Percentiles rank a stretch among this genome's conserved stretches.
phyloP scores from a whole-genome alignment of 2,329 filamentous ascomycete genomes.

The Cordyceps sp. region DNA sequence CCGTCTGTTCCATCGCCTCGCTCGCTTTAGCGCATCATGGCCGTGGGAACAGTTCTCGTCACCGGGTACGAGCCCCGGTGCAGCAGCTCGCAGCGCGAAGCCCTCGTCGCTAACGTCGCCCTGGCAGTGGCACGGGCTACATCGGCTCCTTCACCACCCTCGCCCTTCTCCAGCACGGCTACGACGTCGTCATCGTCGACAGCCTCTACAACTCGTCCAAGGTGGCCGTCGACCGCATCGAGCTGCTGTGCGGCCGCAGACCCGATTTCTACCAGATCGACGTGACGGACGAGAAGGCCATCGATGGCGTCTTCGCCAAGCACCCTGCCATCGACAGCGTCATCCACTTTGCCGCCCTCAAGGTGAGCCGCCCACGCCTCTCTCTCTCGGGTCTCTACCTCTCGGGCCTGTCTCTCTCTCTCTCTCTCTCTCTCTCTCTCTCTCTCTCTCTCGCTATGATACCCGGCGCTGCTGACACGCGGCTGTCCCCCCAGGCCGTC shows the following conservation, averaged over 20 bases:
- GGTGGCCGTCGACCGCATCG: conserved; percentile 85
- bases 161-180: conserved; percentile 80
- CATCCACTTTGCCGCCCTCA: conserved; percentile 95
- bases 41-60: conserved; percentile 75
- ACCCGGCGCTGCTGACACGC: background rate
- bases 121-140: conserved; percentile 80
- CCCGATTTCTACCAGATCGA: conserved; percentile 75
- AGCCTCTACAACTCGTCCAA: conserved; percentile 93
- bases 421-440: too few species aligned
- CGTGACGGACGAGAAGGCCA: conserved; percentile 66
- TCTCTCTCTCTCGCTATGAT: too few species aligned
- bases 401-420: too few species aligned
- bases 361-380: conserved; percentile 31
- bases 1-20: too few species aligned
- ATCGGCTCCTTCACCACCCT: conserved; percentile 96
- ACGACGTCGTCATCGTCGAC: conserved; percentile 93
- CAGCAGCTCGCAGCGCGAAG: background rate
- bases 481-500: conserved; percentile 47
- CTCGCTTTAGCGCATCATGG: conserved; percentile 45
- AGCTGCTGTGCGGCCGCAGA: conserved; percentile 79
- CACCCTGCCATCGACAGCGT: conserved; percentile 94
- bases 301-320: conserved; percentile 76
- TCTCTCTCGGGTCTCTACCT: background rate
- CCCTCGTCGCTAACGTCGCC: background rate
- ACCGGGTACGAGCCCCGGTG: conserved; percentile 49